These are phyloP conservation scores for Adansonia gregorii DNA, from an alignment of 441 rosid species.

Conservation along the genomic window DNA sequence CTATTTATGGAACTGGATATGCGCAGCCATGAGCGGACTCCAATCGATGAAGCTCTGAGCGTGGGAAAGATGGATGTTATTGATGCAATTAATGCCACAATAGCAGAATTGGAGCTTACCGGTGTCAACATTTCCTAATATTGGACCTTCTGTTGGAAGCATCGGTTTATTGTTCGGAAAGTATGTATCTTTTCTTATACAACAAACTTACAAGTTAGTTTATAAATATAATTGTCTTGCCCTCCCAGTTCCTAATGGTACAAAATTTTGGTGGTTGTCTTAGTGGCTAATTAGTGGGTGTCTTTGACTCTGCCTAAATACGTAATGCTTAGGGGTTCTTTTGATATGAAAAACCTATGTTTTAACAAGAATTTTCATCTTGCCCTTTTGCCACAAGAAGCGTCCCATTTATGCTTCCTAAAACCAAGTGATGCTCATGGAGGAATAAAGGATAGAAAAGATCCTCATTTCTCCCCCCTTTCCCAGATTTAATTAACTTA, in stretches of 20 bases:
- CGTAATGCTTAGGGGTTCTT: neutral
- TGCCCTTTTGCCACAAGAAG: conserved; percentile 4
- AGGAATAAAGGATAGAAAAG: conserved; percentile 33
- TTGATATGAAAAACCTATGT: neutral
- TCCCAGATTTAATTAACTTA: conserved; percentile 7
- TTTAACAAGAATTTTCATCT: neutral
- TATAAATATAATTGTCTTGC: neutral
- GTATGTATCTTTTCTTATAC: conserved; percentile 11
- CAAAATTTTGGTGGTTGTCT: conserved; percentile 9
- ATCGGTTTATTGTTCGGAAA: neutral
- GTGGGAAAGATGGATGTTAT: conserved; percentile 66
- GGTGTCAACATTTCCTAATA: conserved; percentile 52
- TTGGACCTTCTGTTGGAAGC: conserved; percentile 1
- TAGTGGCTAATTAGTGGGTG: neutral
- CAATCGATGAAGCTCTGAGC: conserved; percentile 80
- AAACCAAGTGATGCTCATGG: conserved; percentile 20
- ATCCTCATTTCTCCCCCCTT: neutral
- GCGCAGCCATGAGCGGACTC: conserved; percentile 75
- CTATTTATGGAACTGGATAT: conserved; percentile 25
- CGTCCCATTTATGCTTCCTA: conserved; percentile 16
- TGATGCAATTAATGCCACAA: conserved; percentile 65
- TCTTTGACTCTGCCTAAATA: conserved; percentile 3
- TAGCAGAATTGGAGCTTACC: conserved; percentile 64
- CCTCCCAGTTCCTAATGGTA: conserved; percentile 13
- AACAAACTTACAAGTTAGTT: neutral